Base-by-base conservation (phyloP, 2,329 filamentous ascomycete species). In the Alternaria brassicicola region DNA sequence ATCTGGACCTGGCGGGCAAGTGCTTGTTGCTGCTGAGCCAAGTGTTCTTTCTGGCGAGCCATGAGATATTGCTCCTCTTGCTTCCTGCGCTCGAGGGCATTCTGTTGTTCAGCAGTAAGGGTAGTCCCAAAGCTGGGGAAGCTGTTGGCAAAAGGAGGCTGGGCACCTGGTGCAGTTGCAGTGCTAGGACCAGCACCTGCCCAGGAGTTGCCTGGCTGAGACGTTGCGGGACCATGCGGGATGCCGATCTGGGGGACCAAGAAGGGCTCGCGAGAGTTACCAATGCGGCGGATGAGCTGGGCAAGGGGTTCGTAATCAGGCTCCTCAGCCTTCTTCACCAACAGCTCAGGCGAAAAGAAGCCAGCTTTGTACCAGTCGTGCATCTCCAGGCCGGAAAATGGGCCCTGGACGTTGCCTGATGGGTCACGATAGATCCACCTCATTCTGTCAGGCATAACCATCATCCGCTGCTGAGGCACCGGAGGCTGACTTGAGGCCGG, bases 371-470 rank as follows among this genome's bases (percentile, higher is more conserved):
- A 99, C 95, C 95, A 99, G 70, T 99, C 96, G 68, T 99, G 96
- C 95, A 99, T 99, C 78, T 99, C 95, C 48, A 99, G 81, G 1
- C 95, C 95, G 36, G 93, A 97, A 79, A 95, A 99, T 0, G 95
- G 95, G 0, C 95, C 95, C 74, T 99, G 95, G 6, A 92, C 89
- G 62, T 92, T 90, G 21, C 93, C 93, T 74, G 96, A 92, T 5
- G 95, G 95, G 74, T 99, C 95, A 51, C 96, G 88, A 75, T 99
- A 99, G 17, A 97, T 94, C 95, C 95, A 99, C 69, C 94, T 86
- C 93, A 99, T 99, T 13, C 96, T 86, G 76, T 99, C 95, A 2
- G 95, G 95, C 95, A 99, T 98, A 5, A 99, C 94, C 93, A 99
- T 98, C 42, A 90, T 93, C 15, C 92, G 89, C 63, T 90, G 87